Conservation (phyloP, 495 filamentous ascomycete genomes). For the Neurospora intermedia region DNA sequence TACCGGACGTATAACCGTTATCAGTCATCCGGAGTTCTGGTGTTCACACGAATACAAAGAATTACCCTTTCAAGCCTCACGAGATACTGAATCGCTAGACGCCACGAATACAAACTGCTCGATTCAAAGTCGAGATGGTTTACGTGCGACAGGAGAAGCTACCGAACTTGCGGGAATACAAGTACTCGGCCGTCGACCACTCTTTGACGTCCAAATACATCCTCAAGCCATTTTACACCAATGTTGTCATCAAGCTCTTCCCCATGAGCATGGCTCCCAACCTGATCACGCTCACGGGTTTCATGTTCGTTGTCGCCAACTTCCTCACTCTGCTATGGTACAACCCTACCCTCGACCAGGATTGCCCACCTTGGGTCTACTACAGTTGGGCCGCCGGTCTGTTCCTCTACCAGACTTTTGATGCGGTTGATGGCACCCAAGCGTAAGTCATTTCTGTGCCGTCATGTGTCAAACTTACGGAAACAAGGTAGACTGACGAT, state of each 20-base stretch:
- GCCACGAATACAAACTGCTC: not conserved
- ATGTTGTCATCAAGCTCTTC: constrained; percentile 86
- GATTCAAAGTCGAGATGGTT: constrained; percentile 38
- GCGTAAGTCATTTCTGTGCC: constrained; percentile 46
- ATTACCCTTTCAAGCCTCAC: not conserved
- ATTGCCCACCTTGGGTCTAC: constrained; percentile 94
- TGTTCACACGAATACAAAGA: not conserved
- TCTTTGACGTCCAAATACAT: constrained; percentile 82
- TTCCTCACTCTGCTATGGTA: constrained; percentile 93
- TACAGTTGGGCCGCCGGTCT: constrained; percentile 78
- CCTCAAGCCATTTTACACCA: constrained; percentile 94
- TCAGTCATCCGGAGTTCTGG: not conserved
- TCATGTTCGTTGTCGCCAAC: constrained; percentile 84
- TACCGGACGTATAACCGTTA: not conserved
- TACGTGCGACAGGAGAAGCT: constrained; percentile 90
- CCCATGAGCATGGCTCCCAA: constrained; percentile 89
- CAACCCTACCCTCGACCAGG: constrained; percentile 83
- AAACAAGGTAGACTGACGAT: constrained; percentile 1
- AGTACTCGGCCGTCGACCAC: constrained; percentile 84
- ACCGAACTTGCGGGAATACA: constrained; percentile 79
- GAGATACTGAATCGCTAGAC: not conserved
- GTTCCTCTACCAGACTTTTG: constrained; percentile 96
- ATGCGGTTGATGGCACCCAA: constrained; percentile 91
- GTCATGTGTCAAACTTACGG: not conserved
- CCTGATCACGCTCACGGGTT: constrained; percentile 81